Percentiles rank a stretch among this genome's conserved stretches.
Evolutionary conservation across 106 monocot genomes (phyloP).

Genomic region (Amphibolis antarctica): DNA sequence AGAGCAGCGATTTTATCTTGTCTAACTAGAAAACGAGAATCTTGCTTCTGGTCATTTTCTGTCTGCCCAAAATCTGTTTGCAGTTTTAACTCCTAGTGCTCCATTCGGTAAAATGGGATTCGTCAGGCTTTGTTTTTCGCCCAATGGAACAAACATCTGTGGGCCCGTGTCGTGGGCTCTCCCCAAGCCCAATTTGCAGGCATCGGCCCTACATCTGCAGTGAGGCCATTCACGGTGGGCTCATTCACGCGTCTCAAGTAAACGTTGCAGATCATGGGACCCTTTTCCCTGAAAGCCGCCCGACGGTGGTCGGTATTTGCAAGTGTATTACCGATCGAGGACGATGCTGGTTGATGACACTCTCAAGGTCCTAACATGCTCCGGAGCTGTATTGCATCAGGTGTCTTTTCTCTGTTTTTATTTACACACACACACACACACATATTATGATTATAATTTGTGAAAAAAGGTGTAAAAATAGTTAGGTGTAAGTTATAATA

Average conservation of each 20-base stretch:
- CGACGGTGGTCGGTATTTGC: conserved; percentile 2
- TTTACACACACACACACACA: no score
- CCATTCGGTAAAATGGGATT: not conserved
- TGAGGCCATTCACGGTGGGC: conserved; percentile 4
- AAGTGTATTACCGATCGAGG: no score
- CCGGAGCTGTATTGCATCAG: no score
- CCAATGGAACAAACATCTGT: not conserved
- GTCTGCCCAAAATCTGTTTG: conserved; percentile 2
- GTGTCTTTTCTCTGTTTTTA: no score
- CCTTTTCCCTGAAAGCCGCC: not conserved
- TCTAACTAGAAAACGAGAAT: not conserved
- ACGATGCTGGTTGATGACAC: no score
- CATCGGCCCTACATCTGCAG: not conserved
- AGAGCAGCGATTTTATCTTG: not conserved
- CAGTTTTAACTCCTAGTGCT: conserved; percentile 2
- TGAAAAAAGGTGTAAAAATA: no score
- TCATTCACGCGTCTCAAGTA: not conserved
- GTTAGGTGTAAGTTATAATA: no score
- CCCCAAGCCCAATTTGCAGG: not conserved
- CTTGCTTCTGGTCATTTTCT: conserved; percentile 1
- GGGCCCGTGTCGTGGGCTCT: not conserved
- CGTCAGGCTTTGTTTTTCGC: not conserved
- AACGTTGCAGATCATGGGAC: not conserved
- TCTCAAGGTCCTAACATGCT: no score
- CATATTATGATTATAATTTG: no score